Percentiles rank a stretch among this genome's conserved stretches.
Evolutionary conservation across 129 eudicot species (phyloP).

Genomic region (Tagetes erecta): DNA sequence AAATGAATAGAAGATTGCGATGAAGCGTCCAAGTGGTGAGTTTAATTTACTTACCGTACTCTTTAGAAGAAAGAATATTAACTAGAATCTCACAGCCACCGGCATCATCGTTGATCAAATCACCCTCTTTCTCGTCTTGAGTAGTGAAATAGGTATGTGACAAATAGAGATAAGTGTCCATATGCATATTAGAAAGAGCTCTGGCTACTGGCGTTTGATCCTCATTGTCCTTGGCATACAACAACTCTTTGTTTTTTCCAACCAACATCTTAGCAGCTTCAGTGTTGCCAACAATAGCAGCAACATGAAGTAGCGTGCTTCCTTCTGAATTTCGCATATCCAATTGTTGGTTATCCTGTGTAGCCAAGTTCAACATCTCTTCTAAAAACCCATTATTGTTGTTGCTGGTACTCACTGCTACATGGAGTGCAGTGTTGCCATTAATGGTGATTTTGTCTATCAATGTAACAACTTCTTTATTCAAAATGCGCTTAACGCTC

Average conservation of each 20-base stretch:
- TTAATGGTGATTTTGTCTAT: constrained; percentile 16
- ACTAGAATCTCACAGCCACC: neutral
- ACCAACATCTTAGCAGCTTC: constrained; percentile 18
- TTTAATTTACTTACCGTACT: neutral
- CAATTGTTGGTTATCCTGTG: neutral
- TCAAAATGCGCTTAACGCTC: neutral
- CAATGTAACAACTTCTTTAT: neutral
- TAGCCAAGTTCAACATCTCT: neutral
- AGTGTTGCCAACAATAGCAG: constrained; percentile 26
- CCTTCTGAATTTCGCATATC: constrained; percentile 9
- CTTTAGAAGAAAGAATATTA: constrained; percentile 11
- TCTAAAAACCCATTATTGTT: neutral
- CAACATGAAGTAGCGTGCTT: constrained; percentile 28
- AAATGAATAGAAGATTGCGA: neutral
- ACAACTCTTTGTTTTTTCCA: neutral
- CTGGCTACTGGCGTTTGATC: constrained; percentile 15
- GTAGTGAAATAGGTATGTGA: neutral
- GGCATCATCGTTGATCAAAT: neutral
- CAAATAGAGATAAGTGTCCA: neutral
- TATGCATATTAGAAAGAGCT: constrained; percentile 25
- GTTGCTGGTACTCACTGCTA: neutral
- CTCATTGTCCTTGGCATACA: constrained; percentile 13
- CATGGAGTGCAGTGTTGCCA: constrained; percentile 22
- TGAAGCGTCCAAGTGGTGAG: neutral
- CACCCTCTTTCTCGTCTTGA: neutral